Base-by-base conservation (phyloP, 768 basidiomycete species). In the Leucosporidium scottii region DNA sequence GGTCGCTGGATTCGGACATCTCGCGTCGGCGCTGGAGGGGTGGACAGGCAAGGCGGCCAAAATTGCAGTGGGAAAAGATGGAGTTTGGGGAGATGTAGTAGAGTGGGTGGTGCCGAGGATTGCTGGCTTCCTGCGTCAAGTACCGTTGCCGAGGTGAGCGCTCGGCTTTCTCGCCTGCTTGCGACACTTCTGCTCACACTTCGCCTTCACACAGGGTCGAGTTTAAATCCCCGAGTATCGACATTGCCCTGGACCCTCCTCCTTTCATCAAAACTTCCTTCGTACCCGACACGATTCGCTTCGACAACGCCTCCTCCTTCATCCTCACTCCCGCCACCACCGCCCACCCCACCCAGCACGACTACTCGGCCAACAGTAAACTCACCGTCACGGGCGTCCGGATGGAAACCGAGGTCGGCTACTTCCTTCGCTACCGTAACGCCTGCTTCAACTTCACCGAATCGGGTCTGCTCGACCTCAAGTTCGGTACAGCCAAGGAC, bases 51-150 rank as follows among this genome's bases (percentile, higher is more conserved):
- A 44, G 4, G 64, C 34, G 0, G 67, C 64, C 18, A 34, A 15
- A 25, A 60, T n/a, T 12, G 56, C 61, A 12, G 30, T n/a, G 25
- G 36, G 39, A 4, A 39, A 36, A 36, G 48, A 59, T n/a, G 55
- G 36, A 3, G 66, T 71, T 0, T 62, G 58, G 59, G 70, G 61
- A 0, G 70, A 71, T n/a, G 28, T 71, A 7, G 31, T 71, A 12
- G 70, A 71, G 49, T 71, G 70, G 70, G n/a, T 71, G 18, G 31
- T 56, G 27, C 70, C 70, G 61, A n/a, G 66, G 30, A 25, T 71
- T 9, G 10, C 64, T 1, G 62, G 67, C 10, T 47, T 68, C 18
- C 44, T 71, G 5, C 30, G 49, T n/a, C 64, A 71, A 64, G 31
- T 68, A 0, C 59, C 67, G 6, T 34, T 71, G 1, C 66, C 70